Base-by-base conservation (phyloP, 2,329 filamentous ascomycete genomes). In the Gliomastix tumulicola region DNA sequence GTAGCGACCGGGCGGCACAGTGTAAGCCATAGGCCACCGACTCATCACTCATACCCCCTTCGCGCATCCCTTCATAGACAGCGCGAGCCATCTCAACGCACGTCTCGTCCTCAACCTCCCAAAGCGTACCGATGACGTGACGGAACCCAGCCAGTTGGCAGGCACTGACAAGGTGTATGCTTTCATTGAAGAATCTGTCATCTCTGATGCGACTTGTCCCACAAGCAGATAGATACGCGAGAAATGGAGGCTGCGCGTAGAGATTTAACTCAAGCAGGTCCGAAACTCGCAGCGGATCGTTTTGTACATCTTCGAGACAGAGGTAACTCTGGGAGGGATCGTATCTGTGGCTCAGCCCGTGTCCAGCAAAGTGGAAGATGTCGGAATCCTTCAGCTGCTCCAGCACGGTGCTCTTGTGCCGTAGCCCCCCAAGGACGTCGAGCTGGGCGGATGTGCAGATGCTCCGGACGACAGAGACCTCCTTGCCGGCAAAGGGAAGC, bases 331-430 rank as follows among this genome's bases (percentile, higher is more conserved):
- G 20, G 4, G 35, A 39, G 1, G 45, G 45, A 21, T 49, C 37
- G 3, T 28, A 7, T 0, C 15, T 13, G 7, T 39, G 13, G 2
- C 32, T 27, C 6, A 19, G 9, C 3, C 57, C 62, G 36, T 65
- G 63, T 7, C 64, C 57, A 2, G 64, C 62, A 35, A 68, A 68
- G 40, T 67, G 63, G 38, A 65, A 62, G 5, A 66, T 54, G 10
- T 48, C 42, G 43, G 54, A 59, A 1, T 20, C 32, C 4, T 19
- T 31, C 4, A 65, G 37, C 4, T 39, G 27, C 1, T 15, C 9
- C 1, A 60, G 3, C 2, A 62, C 39, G 3, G 56, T 48, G 8
- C 40, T 30, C 21, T 46, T 50, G 7, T 21, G 21, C 2, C 4
- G 36, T 12, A 9, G 30, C 10, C 42, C 40, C 38, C 36, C n/a